Percentiles rank a stretch among this genome's conserved stretches.
Conservation (phyloP, 2,329 filamentous ascomycete genomes). For the Cladosporium sp. region DNA sequence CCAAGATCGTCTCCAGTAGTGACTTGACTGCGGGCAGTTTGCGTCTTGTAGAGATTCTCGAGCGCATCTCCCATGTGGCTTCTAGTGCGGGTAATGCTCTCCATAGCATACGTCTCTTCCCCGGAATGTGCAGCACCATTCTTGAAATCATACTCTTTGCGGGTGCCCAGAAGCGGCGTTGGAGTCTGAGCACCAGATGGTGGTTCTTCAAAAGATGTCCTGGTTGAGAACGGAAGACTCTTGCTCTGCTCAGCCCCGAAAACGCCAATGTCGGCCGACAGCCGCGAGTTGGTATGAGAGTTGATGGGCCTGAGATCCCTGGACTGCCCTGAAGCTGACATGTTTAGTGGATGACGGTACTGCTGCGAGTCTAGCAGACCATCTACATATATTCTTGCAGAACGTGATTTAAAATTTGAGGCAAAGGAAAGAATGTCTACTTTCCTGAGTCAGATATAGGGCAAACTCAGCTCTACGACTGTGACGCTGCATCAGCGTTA, state of each 20-base stretch:
- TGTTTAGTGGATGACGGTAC: not conserved
- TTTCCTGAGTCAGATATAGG: not conserved
- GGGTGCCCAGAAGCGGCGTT: constrained; percentile 1
- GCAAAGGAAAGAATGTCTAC: not conserved
- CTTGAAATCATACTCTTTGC: not conserved
- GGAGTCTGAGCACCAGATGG: constrained; percentile 12
- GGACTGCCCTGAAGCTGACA: not conserved
- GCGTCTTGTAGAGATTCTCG: constrained; percentile 8
- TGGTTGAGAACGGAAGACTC: not conserved
- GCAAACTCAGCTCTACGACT: not conserved
- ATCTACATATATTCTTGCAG: not conserved
- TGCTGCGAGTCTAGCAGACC: not conserved
- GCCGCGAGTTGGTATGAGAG: not conserved
- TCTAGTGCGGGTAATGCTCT: constrained; percentile 1
- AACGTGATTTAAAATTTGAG: too few species aligned
- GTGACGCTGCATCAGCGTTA: not conserved
- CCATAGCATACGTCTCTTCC: constrained; percentile 8
- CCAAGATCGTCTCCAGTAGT: not conserved
- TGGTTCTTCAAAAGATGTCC: constrained; percentile 7
- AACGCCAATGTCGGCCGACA: constrained; percentile 3
- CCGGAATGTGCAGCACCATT: not conserved
- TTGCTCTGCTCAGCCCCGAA: not conserved
- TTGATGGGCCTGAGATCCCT: not conserved
- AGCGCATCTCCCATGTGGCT: constrained; percentile 13
- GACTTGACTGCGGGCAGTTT: constrained; percentile 3